These are phyloP conservation scores for Daldinia childiae DNA, from an alignment of 495 filamentous ascomycete species.

Conservation along the genomic window DNA sequence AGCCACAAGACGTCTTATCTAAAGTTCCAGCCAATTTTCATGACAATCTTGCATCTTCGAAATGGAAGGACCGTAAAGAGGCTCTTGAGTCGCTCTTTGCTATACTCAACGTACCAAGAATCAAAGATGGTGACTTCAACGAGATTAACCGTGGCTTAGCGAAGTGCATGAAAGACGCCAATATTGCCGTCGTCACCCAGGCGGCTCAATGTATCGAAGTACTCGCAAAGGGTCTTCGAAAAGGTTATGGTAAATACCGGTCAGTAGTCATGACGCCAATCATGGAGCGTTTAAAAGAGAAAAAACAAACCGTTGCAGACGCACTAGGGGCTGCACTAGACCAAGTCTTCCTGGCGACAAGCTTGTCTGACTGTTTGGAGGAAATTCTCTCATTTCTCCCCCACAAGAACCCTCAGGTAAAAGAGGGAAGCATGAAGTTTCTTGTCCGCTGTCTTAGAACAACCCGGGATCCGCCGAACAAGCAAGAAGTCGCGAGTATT, in stretches of 20 bases:
- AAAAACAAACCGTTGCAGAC: constrained; percentile 90
- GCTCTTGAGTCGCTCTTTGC: constrained; percentile 83
- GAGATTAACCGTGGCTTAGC: constrained; percentile 84
- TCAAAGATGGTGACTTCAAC: constrained; percentile 89
- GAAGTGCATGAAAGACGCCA: constrained; percentile 98
- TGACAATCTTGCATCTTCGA: constrained; percentile 84
- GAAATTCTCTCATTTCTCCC: constrained; percentile 85
- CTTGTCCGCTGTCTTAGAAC: constrained; percentile 86
- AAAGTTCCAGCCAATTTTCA: constrained; percentile 84
- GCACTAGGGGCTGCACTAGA: constrained; percentile 86
- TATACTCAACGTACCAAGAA: constrained; percentile 83
- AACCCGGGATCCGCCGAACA: constrained; percentile 82
- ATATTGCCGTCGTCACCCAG: constrained; percentile 91
- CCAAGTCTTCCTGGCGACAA: constrained; percentile 82
- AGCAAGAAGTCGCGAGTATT: constrained; percentile 83
- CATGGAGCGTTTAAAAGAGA: constrained; percentile 95
- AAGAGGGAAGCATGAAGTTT: constrained; percentile 92
- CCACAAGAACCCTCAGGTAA: constrained; percentile 97
- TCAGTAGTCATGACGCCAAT: constrained; percentile 82
- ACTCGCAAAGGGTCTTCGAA: constrained; percentile 87
- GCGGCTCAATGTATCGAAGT: constrained; percentile 94
- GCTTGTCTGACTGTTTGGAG: constrained; percentile 83
- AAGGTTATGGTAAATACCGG: constrained; percentile 81
- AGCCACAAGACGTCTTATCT: constrained; percentile 86
- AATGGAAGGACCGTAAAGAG: constrained; percentile 99